These are phyloP conservation scores for Suillus hirtellus DNA, from an alignment of 768 basidiomycete genomes.

Conservation along the genomic window DNA sequence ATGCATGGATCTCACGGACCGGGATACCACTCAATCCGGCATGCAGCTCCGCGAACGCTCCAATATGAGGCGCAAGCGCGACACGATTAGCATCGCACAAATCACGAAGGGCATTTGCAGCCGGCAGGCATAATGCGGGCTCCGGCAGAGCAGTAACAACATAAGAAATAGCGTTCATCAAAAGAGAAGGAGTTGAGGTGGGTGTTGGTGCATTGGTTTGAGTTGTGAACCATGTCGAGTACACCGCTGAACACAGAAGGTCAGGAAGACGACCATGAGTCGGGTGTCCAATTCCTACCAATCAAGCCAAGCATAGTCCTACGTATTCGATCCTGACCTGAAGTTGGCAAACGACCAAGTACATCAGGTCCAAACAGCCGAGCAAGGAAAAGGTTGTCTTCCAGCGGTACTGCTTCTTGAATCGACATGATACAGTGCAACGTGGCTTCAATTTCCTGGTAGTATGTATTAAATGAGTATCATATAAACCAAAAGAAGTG, in stretches of 20 bases:
- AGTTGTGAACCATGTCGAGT: conserved; percentile 79
- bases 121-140: conserved; percentile 60
- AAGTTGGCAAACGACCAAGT: conserved; percentile 65
- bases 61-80: conserved; percentile 82
- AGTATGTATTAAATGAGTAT: not conserved
- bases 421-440: conserved; percentile 84
- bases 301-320: conserved; percentile 74
- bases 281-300: conserved; percentile 45
- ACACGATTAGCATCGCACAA: conserved; percentile 87
- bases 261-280: conserved; percentile 3
- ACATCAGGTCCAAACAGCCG: conserved; percentile 74
- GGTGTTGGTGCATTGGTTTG: conserved; percentile 35
- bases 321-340: conserved; percentile 64
- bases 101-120: conserved; percentile 81
- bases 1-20: conserved; percentile 41
- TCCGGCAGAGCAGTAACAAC: conserved; percentile 73
- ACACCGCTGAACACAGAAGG: conserved; percentile 49
- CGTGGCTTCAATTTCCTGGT: conserved; percentile 81
- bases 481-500: not conserved
- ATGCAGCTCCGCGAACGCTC: conserved; percentile 82
- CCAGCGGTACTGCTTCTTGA: conserved; percentile 79
- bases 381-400: conserved; percentile 52
- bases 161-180: conserved; percentile 67
- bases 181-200: conserved; percentile 41
- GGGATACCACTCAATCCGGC: conserved; percentile 72